Base-by-base conservation (phyloP, 2,329 filamentous ascomycete species). In the Botrytis pseudocinerea region DNA sequence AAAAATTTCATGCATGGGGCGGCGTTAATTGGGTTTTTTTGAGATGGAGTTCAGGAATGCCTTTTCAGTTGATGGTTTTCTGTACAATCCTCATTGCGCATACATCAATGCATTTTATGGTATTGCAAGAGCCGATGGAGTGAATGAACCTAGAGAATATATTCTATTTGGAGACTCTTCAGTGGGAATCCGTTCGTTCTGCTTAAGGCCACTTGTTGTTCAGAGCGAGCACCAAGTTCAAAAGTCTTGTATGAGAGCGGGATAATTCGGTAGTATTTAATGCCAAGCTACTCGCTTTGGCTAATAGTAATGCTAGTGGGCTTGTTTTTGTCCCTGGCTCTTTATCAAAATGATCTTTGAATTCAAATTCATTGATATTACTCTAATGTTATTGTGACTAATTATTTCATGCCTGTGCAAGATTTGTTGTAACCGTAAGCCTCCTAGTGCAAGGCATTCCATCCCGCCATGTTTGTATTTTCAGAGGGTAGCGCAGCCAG, bases 261-360 rank as follows among this genome's bases (percentile, higher is more conserved):
- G 25, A 73, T 40, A 64, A 70, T 73, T 76, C 71, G 78, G 73
- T 78, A 78, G 74, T 75, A 73, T 57, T 48, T 32, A 46, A 71
- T 71, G 70, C 61, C 70, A 66, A 66, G 75, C 74, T 75, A 63
- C 42, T 73, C 73, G 77, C 76, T 76, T 69, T 74, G 75, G 77
- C 76, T 76, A 65, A 76, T 76, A 79, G 76, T 78, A 74, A 76
- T 76, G 77, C 71, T 73, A 75, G 63, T 74, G 74, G 70, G 38
- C 28, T 63, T 54, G 25, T 73, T 77, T 18, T 76, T 70, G 75
- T 75, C 75, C 68, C 38, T 74, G 54, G 60, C 46, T 73, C 66
- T 73, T 66, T 48, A 66, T 65, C 22, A 32, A 66, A 32, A 46
- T 68, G 42, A 59, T 62, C 61, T 75, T 57, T 69, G 48, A 35